phyloP scores from a whole-genome alignment of 2,329 filamentous ascomycete species.

The Cytospora piceicola region DNA sequence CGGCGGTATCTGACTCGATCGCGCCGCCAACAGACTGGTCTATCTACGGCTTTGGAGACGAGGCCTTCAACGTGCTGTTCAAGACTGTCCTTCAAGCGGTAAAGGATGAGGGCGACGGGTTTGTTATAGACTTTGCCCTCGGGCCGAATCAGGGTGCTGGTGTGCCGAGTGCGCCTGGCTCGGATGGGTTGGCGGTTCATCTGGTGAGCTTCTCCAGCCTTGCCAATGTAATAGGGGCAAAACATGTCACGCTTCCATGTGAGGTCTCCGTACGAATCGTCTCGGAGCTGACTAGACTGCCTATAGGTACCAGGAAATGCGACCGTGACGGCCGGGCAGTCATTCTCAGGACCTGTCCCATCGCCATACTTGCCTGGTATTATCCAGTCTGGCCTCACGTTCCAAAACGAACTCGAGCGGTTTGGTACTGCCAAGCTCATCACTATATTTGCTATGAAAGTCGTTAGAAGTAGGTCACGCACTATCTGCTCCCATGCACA shows the following conservation, averaged over 20 bases:
- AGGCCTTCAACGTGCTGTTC: slow-evolving; percentile 32
- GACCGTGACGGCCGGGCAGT: slow-evolving; percentile 2
- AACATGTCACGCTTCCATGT: slow-evolving; percentile 39
- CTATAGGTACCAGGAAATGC: slow-evolving; percentile 20
- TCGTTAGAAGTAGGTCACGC: slow-evolving; percentile 4
- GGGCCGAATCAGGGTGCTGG: slow-evolving; percentile 54
- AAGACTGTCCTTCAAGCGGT: slow-evolving; percentile 36
- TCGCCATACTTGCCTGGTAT: slow-evolving; percentile 14
- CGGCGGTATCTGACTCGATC: neutral
- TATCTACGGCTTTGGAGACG: slow-evolving; percentile 42
- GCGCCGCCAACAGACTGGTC: slow-evolving; percentile 26
- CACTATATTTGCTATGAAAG: slow-evolving; percentile 13
- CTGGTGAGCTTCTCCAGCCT: slow-evolving; percentile 38
- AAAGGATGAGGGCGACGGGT: slow-evolving; percentile 40
- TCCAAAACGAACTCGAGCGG: slow-evolving; percentile 9
- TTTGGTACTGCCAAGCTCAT: slow-evolving; percentile 14
- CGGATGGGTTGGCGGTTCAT: slow-evolving; percentile 12
- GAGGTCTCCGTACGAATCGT: slow-evolving; percentile 25
- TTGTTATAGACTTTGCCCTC: slow-evolving; percentile 50
- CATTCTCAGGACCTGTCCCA: slow-evolving; percentile 16
- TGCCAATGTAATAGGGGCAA: slow-evolving; percentile 40
- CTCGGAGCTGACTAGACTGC: slow-evolving; percentile 21
- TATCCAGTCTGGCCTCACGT: slow-evolving; percentile 11
- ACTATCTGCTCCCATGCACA: neutral
- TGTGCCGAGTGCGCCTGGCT: slow-evolving; percentile 34